Conservation (phyloP, 2,329 filamentous ascomycete genomes). For the Aspergillus cejpii region DNA sequence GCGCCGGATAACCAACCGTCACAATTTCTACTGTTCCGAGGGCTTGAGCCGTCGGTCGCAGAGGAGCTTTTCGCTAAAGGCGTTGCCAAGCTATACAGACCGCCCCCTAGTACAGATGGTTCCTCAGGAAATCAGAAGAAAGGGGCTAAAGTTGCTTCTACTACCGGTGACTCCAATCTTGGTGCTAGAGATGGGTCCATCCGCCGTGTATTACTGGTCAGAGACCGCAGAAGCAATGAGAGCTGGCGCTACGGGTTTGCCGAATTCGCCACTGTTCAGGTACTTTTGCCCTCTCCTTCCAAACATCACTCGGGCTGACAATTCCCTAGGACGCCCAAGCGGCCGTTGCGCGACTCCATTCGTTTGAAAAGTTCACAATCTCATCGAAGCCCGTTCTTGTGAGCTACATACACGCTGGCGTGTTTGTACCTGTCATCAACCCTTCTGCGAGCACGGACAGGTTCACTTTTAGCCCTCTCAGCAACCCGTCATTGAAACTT, state of each 20-base stretch:
- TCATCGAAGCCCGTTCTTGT: conserved; percentile 64
- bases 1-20: conserved; percentile 56
- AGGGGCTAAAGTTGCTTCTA: conserved; percentile 48
- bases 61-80: conserved; percentile 68
- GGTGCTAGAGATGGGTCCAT: conserved; percentile 70
- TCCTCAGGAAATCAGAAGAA: conserved; percentile 40
- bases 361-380: conserved; percentile 69
- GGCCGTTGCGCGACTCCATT: conserved; percentile 64
- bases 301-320: conserved; percentile 1
- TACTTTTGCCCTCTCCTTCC: conserved; percentile 16
- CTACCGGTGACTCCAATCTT: conserved; percentile 53
- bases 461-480: conserved; percentile 64
- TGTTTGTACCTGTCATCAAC: conserved; percentile 69
- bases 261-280: conserved; percentile 67
- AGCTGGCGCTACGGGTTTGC: conserved; percentile 79
- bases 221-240: conserved; percentile 63
- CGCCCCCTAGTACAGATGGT: conserved; percentile 32
- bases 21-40: conserved; percentile 69
- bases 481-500: conserved; percentile 60
- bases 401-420: conserved; percentile 74
- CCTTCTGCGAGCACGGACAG: conserved; percentile 51
- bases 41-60: conserved; percentile 61
- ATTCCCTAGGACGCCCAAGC: conserved; percentile 57
- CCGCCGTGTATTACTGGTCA: conserved; percentile 67
- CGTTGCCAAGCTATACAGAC: conserved; percentile 65